phyloP scores from a whole-genome alignment of 441 rosid genomes.

The Erodium moschatum region DNA sequence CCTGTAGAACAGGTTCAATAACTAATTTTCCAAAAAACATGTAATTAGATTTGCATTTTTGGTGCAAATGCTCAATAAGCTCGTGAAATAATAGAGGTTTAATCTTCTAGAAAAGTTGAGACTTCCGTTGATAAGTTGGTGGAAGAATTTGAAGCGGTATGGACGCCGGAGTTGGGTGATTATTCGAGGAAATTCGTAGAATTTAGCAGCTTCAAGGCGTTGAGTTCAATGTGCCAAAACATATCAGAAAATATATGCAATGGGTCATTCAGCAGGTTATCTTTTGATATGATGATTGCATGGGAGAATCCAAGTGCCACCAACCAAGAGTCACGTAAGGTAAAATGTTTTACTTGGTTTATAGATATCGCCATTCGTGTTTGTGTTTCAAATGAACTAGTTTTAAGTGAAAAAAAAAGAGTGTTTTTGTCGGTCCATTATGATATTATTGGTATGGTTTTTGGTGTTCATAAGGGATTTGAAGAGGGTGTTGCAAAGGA shows the following conservation, averaged over 20 bases:
- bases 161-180: conserved; percentile 42
- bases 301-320: conserved; percentile 62
- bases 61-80: background rate
- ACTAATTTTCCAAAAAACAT: background rate
- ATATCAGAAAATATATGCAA: conserved; percentile 49
- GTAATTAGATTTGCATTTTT: background rate
- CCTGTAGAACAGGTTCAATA: too few species aligned
- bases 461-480: conserved; percentile 8
- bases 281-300: conserved; percentile 80
- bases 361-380: too few species aligned
- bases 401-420: too few species aligned
- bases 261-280: conserved; percentile 58
- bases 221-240: conserved; percentile 35
- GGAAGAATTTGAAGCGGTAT: conserved; percentile 44
- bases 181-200: conserved; percentile 66
- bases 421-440: background rate
- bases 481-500: conserved; percentile 57
- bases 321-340: conserved; percentile 36
- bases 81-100: background rate
- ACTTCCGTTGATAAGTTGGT: conserved; percentile 35
- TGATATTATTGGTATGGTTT: background rate
- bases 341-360: conserved; percentile 12
- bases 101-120: conserved; percentile 39
- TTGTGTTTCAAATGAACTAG: background rate
- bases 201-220: conserved; percentile 51